Conservation (phyloP, 2,329 filamentous ascomycete genomes). For the Microdochium nivale region DNA sequence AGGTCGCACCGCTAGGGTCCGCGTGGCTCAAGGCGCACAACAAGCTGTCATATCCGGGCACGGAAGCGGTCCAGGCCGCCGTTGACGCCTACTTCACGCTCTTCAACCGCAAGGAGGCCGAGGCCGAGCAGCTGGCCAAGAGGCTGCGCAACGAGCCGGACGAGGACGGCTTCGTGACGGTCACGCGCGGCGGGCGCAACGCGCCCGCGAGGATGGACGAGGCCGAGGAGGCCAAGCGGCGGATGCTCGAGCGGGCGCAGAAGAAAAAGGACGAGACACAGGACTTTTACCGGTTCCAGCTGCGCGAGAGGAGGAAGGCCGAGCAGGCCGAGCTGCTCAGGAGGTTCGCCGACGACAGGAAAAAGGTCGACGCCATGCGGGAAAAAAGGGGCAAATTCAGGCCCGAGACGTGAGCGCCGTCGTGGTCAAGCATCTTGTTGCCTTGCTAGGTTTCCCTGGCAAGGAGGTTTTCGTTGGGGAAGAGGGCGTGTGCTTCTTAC, state of each 20-base stretch:
- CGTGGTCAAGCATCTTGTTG: neutral
- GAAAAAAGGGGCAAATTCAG: slow-evolving; percentile 55
- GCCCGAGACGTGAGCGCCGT: slow-evolving; percentile 31
- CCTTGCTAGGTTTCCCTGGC: neutral
- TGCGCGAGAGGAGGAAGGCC: slow-evolving; percentile 69
- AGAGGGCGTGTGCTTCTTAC: too few species aligned
- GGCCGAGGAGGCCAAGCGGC: slow-evolving; percentile 48
- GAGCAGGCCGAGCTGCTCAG: slow-evolving; percentile 60
- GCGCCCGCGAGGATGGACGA: slow-evolving; percentile 70
- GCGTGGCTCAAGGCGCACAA: slow-evolving; percentile 58
- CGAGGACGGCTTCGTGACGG: slow-evolving; percentile 92
- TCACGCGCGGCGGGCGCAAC: slow-evolving; percentile 66
- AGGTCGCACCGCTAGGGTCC: slow-evolving; percentile 48
- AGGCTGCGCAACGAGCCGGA: slow-evolving; percentile 71
- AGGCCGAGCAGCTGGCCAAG: slow-evolving; percentile 52
- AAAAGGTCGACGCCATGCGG: slow-evolving; percentile 62
- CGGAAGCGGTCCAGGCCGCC: slow-evolving; percentile 55
- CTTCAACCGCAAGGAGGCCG: slow-evolving; percentile 66
- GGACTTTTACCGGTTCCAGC: slow-evolving; percentile 81
- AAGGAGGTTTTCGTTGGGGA: too few species aligned
- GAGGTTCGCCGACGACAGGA: slow-evolving; percentile 69
- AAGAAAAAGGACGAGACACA: slow-evolving; percentile 54
- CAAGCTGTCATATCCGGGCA: slow-evolving; percentile 61
- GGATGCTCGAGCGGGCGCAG: slow-evolving; percentile 55
- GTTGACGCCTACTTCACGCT: slow-evolving; percentile 81